Base-by-base conservation (phyloP, 768 basidiomycete species). In the Megacollybia marginata region DNA sequence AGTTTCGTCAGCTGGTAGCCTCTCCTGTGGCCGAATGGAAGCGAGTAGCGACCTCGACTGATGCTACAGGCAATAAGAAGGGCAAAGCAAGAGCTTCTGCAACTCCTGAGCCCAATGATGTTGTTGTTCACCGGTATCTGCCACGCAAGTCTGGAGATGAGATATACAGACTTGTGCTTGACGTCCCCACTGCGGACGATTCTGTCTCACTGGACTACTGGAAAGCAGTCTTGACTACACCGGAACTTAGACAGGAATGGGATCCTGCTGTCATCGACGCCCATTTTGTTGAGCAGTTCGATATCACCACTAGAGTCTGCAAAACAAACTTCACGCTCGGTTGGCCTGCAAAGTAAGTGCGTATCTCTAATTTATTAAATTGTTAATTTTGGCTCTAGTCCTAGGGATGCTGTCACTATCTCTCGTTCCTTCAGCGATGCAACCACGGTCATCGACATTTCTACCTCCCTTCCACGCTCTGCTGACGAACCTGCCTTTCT, bases 321-420 rank as follows among this genome's bases (percentile, higher is more conserved):
- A 92, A 89, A 70, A 96, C 92, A 0, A 89, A 92, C 54, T 97
- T 91, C 62, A 83, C 84, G 7, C 68, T 99, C 9, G 95, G 95
- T 1, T 99, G 95, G 95, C 95, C 95, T 50, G 93, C 92, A 50
- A 93, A 86, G 93, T 95, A 61, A 59, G 91, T 76, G 11, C 49
- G 48, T 45, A 4, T 36, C 19, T 33, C 40, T 5, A 53, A 18
- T 53, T 34, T 13, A 50, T 20, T 32, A 50, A 33, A 20, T 19
- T 47, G 45, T 52, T 57, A 33, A 56, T 55, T 49, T 19, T 12
- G n/a, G 44, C 44, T 48, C 23, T 52, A 95, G 91, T 61, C 95
- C 95, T 4, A 75, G 95, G 56, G 95, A 99, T 59, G 83, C 92
- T 12, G 86, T 99, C 40, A 95, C 92, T 13, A 94, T 99, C 57